These are phyloP conservation scores for Fistulina hepatica DNA, from an alignment of 1,284 basidiomycete genomes.

Conservation along the genomic window DNA sequence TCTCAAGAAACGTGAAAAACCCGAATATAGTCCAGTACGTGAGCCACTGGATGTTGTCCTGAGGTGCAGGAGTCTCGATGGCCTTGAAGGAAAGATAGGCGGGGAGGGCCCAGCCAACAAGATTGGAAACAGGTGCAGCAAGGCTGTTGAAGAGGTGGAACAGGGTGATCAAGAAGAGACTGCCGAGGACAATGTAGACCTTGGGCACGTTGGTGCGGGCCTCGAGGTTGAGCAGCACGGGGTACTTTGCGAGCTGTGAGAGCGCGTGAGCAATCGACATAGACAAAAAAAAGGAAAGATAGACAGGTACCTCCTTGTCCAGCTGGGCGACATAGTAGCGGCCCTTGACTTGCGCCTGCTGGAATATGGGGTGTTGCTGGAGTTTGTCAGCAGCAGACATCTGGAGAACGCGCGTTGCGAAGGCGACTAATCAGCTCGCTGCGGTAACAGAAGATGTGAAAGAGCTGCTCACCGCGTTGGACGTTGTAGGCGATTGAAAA, in stretches of 20 bases:
- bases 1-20: conserved; percentile 79
- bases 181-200: conserved; percentile 79
- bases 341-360: conserved; percentile 71
- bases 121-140: conserved; percentile 72
- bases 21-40: conserved; percentile 85
- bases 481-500: conserved; percentile 4
- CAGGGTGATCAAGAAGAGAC: conserved; percentile 49
- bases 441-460: too few species aligned
- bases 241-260: conserved; percentile 82
- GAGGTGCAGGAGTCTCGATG: conserved; percentile 59
- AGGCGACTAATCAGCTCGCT: too few species aligned
- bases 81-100: conserved; percentile 83
- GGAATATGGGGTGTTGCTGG: conserved; percentile 76
- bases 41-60: conserved; percentile 82
- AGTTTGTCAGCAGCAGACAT: conserved; percentile 71
- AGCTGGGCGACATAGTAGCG: conserved; percentile 72
- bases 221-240: conserved; percentile 75
- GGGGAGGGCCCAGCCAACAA: conserved; percentile 76
- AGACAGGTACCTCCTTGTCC: conserved; percentile 80
- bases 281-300: conserved; percentile 5
- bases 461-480: too few species aligned
- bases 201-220: conserved; percentile 89
- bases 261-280: conserved; percentile 13
- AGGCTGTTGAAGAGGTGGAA: conserved; percentile 77
- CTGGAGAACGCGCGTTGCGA: too few species aligned